These are phyloP conservation scores for Thalassia testudinum DNA, from an alignment of 116 monocot genomes.

Conservation along the genomic window DNA sequence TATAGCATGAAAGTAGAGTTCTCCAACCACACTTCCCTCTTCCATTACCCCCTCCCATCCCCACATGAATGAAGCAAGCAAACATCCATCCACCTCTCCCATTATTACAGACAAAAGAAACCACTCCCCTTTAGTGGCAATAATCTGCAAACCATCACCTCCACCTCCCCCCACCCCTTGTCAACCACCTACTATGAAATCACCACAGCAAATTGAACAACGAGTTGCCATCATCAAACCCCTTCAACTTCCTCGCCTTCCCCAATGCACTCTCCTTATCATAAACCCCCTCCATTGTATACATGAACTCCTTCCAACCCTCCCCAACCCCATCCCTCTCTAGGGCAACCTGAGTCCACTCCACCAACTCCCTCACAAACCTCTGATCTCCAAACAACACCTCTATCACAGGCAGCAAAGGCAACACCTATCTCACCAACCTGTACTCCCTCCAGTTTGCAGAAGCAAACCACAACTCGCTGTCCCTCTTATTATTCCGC, in stretches of 20 bases:
- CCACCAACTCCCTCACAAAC: slow-evolving; percentile 52
- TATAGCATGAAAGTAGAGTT: too few relatives aligned
- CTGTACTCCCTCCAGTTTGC: slow-evolving; percentile 74
- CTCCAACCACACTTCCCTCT: too few relatives aligned
- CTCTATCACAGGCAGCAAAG: slow-evolving; percentile 72
- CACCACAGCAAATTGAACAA: slow-evolving; percentile 91
- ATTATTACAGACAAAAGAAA: too few relatives aligned
- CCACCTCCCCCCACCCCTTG: slow-evolving; percentile 11
- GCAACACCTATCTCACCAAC: slow-evolving; percentile 79
- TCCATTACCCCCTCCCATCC: too few relatives aligned
- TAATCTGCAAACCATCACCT: slow-evolving; percentile 55
- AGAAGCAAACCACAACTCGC: slow-evolving; percentile 91
- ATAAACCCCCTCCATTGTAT: slow-evolving; percentile 78
- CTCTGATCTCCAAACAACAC: slow-evolving; percentile 38
- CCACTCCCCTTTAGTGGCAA: slow-evolving; percentile 51
- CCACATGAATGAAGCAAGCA: too few relatives aligned
- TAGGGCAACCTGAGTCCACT: slow-evolving; percentile 55
- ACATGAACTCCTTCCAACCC: slow-evolving; percentile 92
- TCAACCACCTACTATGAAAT: slow-evolving; percentile 38
- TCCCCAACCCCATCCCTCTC: slow-evolving; percentile 66
- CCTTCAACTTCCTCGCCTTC: slow-evolving; percentile 45
- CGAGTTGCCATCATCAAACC: slow-evolving; percentile 79
- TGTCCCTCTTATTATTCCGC: slow-evolving; percentile 89
- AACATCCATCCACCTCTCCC: too few relatives aligned
- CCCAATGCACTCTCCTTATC: slow-evolving; percentile 39